Base-by-base conservation (phyloP, 2,329 filamentous ascomycete species). In the Scopulariopsis brevicaulis region DNA sequence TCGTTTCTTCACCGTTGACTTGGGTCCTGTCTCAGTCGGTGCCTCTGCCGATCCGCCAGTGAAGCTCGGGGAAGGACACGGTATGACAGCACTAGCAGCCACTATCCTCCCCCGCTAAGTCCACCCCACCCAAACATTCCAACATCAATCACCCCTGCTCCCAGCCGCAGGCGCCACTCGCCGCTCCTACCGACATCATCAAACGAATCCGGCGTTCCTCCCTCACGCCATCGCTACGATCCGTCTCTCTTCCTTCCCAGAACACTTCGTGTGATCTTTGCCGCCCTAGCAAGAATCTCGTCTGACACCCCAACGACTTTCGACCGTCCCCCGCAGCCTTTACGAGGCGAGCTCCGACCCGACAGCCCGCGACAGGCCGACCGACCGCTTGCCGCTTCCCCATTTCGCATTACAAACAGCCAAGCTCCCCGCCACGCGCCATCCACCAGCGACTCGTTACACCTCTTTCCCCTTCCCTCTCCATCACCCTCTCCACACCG, bases 401-500 rank as follows among this genome's bases (percentile, higher is more conserved):
- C 54, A 15, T 57, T 53, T 32, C 55, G 54, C 24, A 54, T 15
- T 8, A 54, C 20, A 34, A 34, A 22, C 28, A 15, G 24, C 6
- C 52, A 54, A 54, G 18, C 15, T 32, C 52, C 6, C 18, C 28
- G 28, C 28, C 28, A 4, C 28, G 28, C 28, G 28, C 28, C 28
- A 4, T 32, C 28, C 28, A 8, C 8, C 28, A 32, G 28, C 28
- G 28, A 32, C 28, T 32, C 28, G n/a, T 28, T 14, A 24, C 20
- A 12, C 12, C 18, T 15, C 20, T 50, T 59, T 62, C 59, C 60
- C 61, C 37, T 57, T n/a, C 11, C 20, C n/a, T 12, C 20, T 24
- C 20, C 20, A 4, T 50, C 46, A 6, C 46, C 46, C 22, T 22
- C 22, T 12, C n/a, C 5, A 24, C n/a, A n/a, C 46, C 37, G 37